These are phyloP conservation scores for Vitis hybrid DNA, from an alignment of 177 flowering plant species.

Conservation along the genomic window DNA sequence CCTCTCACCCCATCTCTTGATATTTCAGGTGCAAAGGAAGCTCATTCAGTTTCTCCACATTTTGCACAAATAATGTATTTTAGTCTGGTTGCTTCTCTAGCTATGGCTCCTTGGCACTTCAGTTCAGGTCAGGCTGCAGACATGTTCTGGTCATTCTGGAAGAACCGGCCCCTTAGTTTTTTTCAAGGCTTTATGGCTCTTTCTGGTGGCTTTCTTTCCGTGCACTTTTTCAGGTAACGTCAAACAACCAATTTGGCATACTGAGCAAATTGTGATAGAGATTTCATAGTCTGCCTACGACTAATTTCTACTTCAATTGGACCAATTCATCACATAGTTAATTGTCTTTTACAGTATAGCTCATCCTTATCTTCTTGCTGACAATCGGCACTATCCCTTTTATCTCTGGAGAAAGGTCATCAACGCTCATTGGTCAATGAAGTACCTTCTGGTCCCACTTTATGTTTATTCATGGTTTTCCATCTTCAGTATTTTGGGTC, in stretches of 20 bases:
- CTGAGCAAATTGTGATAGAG: background rate
- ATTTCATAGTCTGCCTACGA: too few relatives aligned
- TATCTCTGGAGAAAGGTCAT: slow-evolving; percentile 91
- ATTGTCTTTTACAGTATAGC: slow-evolving; percentile 66
- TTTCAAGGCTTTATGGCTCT: slow-evolving; percentile 33
- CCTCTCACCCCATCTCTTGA: slow-evolving; percentile 11
- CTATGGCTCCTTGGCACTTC: slow-evolving; percentile 66
- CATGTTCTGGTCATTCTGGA: slow-evolving; percentile 37
- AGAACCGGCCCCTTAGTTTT: slow-evolving; percentile 35
- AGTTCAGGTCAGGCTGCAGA: slow-evolving; percentile 28
- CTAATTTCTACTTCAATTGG: too few relatives aligned
- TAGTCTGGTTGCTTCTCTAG: slow-evolving; percentile 60
- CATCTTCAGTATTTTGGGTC: slow-evolving; percentile 58
- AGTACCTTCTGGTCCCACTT: slow-evolving; percentile 75
- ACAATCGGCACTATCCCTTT: slow-evolving; percentile 92
- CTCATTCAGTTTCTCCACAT: slow-evolving; percentile 88
- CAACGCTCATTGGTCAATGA: slow-evolving; percentile 62
- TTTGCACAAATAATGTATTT: slow-evolving; percentile 86
- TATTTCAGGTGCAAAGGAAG: slow-evolving; percentile 95
- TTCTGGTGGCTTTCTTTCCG: slow-evolving; percentile 49
- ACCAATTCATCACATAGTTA: background rate
- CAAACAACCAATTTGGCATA: background rate
- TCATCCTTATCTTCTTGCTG: slow-evolving; percentile 97
- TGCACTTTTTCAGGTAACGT: slow-evolving; percentile 83
- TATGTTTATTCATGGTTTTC: slow-evolving; percentile 87